Conservation (phyloP, 306 rosid species). For the Cucumis cinereus region DNA sequence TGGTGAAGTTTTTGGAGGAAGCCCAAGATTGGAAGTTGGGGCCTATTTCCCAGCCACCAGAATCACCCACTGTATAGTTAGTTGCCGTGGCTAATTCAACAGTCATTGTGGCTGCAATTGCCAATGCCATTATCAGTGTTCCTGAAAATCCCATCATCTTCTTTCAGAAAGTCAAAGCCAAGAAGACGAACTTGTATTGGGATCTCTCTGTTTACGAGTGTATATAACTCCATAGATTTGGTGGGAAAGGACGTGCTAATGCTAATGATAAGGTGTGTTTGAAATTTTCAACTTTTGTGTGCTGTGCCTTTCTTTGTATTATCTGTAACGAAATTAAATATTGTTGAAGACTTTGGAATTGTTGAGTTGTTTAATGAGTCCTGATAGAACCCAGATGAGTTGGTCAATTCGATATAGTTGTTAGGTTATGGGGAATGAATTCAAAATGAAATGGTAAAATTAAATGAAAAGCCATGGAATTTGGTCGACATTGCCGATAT, state of each 20-base stretch:
- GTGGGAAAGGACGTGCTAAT: not conserved
- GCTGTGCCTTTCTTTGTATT: not conserved
- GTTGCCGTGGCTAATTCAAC: not conserved
- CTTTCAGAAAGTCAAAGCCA: not conserved
- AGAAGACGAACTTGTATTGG: not conserved
- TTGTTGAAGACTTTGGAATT: not conserved
- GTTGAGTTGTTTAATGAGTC: no score
- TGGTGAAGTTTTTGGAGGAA: not conserved
- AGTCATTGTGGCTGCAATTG: not conserved
- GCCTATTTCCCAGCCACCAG: slow-evolving; percentile 3
- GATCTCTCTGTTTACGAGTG: not conserved
- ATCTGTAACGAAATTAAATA: not conserved
- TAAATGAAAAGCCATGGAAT: no score
- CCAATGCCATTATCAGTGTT: not conserved
- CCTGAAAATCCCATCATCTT: not conserved
- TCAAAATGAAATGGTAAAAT: no score
- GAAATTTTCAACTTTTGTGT: not conserved
- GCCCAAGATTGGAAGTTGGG: not conserved
- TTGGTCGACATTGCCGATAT: no score
- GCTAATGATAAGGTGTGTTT: not conserved
- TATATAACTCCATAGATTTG: not conserved
- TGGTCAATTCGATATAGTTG: no score
- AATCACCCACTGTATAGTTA: not conserved
- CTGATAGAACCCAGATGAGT: no score
- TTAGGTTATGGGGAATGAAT: no score